phyloP scores from a whole-genome alignment of 192 early-diverging fungal species.

The Spinellus fusiger region DNA sequence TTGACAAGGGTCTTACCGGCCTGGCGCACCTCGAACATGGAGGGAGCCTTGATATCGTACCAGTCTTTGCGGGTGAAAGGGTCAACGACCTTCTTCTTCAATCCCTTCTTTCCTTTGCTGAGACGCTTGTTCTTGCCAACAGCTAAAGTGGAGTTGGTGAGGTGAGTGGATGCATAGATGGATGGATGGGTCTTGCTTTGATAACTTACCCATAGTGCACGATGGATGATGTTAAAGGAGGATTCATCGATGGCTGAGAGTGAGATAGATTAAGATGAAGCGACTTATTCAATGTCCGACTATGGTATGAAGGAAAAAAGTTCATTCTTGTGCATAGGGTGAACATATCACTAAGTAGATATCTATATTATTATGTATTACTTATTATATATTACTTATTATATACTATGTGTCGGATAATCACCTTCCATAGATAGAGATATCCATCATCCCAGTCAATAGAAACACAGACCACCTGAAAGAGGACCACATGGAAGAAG shows the following conservation, averaged over 20 bases:
- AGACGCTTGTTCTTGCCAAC: slow-evolving; percentile 72
- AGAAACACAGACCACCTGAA: no score
- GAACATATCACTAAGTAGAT: no score
- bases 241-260: not conserved
- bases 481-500: no score
- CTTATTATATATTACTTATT: no score
- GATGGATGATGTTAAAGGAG: slow-evolving; percentile 13
- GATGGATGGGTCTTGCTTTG: slow-evolving; percentile 8
- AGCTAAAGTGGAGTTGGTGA: slow-evolving; percentile 24
- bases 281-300: not conserved
- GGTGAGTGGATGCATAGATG: not conserved
- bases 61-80: slow-evolving; percentile 99
- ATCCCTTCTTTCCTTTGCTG: slow-evolving; percentile 77
- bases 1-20: slow-evolving; percentile 99
- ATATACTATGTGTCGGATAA: no score
- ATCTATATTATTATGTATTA: no score
- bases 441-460: no score
- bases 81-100: slow-evolving; percentile 87
- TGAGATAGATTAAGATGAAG: not conserved
- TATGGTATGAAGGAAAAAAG: not conserved
- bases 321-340: no score
- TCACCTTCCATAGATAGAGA: no score
- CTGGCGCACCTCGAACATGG: slow-evolving; percentile 84
- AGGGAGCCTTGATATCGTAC: slow-evolving; percentile 98
- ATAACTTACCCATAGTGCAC: slow-evolving; percentile 15